Conservation (phyloP, 129 eudicot species). For the Lonicera japonica region DNA sequence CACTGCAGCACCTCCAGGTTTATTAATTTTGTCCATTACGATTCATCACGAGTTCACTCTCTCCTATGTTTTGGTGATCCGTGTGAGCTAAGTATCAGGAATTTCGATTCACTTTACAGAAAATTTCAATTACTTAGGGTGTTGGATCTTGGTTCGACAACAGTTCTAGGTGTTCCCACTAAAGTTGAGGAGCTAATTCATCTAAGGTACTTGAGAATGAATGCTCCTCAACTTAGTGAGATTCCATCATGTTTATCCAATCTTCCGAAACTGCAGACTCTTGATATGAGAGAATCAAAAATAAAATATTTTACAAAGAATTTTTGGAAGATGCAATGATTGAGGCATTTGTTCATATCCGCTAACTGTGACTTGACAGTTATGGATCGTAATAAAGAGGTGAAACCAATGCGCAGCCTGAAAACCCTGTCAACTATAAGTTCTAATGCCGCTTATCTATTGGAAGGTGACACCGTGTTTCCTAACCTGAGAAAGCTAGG, state of each 20-base stretch:
- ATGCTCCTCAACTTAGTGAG: neutral
- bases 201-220: too few species aligned
- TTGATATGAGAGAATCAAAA: too few species aligned
- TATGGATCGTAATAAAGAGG: neutral
- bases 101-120: neutral
- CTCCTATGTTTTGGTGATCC: too few species aligned
- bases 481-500: neutral
- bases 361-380: neutral
- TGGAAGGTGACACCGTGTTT: too few species aligned
- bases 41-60: too few species aligned
- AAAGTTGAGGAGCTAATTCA: neutral
- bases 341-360: conserved; percentile 2
- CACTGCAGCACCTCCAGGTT: neutral
- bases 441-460: neutral
- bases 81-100: neutral
- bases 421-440: neutral
- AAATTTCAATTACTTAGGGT: neutral
- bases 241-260: neutral
- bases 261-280: neutral
- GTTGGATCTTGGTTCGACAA: neutral
- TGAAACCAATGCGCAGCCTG: neutral
- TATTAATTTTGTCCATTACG: neutral
- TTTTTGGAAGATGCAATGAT: neutral
- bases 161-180: neutral
- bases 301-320: neutral